Evolutionary conservation across 2,329 filamentous ascomycete species (phyloP), one percentile per base, ranked within the genome.

Genomic region (Coccinonectria pachysandricola): DNA sequence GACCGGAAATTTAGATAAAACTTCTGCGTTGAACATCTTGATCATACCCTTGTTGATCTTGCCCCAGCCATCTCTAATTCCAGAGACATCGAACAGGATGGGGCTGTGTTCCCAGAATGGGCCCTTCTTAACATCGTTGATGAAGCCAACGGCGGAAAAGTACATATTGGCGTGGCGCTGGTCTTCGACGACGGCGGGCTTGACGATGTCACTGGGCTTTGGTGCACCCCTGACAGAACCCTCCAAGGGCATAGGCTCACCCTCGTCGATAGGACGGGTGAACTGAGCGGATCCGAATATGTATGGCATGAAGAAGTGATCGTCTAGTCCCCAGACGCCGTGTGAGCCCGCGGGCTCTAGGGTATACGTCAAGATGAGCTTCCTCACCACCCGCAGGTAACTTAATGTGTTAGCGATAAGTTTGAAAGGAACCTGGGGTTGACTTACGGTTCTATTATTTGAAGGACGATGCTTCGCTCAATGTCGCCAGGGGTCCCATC

Each of bases 41-140:
- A 98, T 75, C 91, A 98, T 96, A 26, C 91, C 91, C 77, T 87
- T 87, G 57, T 98, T 96, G 48, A 98, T 94, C 63, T 98, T 98
- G 18, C 82, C 91, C 91, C 91, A 98, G n/a, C 91, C 83, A 30
- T 79, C 78, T 40, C 74, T 75, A 37, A 98, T 81, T 8, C 91
- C 91, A 1, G 85, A 93, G 21, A 98, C 85, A 53, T 98, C 87
- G 51, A 80, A 98, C 8, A 98, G 61, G 40, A 94, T 88, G 1
- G 88, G 88, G 39, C 85, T 94, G 52, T 98, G 88, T 44, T 88
- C 83, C 87, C 91, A 96, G 50, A 98, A 98, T 0, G 91, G 88
- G 0, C 91, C 91, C 36, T 69, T 87, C 52, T 98, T 98, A 24
- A 98, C 91, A 48, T 94, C 87, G 54, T 94, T 82, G 52, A 98